phyloP scores from a whole-genome alignment of 176 grass and related monocot species.

The Puccinellia tenuiflora region DNA sequence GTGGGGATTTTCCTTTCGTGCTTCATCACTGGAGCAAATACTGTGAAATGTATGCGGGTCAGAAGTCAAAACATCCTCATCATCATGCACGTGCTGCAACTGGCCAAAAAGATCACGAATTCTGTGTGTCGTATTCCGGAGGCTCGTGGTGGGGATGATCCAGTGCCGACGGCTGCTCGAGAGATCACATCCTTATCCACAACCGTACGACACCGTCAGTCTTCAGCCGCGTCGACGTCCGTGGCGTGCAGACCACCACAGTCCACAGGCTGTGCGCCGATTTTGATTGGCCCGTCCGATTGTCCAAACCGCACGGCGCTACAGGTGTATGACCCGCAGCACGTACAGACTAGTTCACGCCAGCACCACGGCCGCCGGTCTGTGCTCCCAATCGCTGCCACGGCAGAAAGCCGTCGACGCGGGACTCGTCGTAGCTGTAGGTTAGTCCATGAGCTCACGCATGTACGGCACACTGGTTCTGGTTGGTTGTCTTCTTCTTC shows the following conservation, averaged over 20 bases:
- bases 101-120: background rate
- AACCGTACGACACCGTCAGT: background rate
- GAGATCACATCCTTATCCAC: slow-evolving; percentile 20
- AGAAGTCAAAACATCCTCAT: background rate
- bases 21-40: no score
- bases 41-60: no score
- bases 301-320: background rate
- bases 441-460: background rate
- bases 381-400: background rate
- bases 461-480: slow-evolving; percentile 11
- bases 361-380: background rate
- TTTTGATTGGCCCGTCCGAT: background rate
- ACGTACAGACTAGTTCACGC: background rate
- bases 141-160: background rate
- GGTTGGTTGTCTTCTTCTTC: background rate
- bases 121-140: background rate
- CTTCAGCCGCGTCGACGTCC: background rate
- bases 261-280: background rate
- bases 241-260: slow-evolving; percentile 7
- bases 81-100: background rate
- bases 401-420: background rate
- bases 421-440: background rate
- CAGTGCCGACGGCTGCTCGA: background rate
- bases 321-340: slow-evolving; percentile 25
- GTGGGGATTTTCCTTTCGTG: no score